A percentile compares a stretch with the other conserved stretches of the same genome.
These are phyloP conservation scores for Serendipita sp. DNA, from an alignment of 768 basidiomycete genomes.

Conservation along the genomic window DNA sequence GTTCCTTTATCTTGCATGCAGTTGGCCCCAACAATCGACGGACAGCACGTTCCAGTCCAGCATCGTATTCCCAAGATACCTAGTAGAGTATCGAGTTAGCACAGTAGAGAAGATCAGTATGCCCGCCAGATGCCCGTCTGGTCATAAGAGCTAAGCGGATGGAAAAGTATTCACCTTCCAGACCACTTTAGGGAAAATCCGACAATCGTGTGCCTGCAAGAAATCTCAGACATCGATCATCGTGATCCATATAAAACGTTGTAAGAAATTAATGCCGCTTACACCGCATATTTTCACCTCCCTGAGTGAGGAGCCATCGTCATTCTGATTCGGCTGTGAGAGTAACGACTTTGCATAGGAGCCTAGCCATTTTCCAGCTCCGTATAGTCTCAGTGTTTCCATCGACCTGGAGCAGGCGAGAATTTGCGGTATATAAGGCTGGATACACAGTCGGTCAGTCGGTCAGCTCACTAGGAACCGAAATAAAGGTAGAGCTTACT, in stretches of 20 bases:
- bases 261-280: background rate
- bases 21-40: background rate
- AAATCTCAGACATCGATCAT: background rate
- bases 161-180: background rate
- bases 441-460: background rate
- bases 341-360: background rate
- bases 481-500: background rate
- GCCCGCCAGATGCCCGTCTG: background rate
- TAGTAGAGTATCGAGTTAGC: background rate
- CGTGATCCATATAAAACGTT: background rate
- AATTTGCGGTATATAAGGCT: no score
- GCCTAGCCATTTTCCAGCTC: background rate
- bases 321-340: background rate
- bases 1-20: background rate
- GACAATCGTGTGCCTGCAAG: background rate
- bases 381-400: background rate
- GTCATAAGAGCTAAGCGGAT: background rate
- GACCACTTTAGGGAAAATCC: background rate
- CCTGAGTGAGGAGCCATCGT: background rate
- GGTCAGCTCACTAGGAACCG: background rate
- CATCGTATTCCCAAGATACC: background rate
- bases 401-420: background rate
- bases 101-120: background rate
- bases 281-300: background rate
- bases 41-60: background rate